phyloP scores from a whole-genome alignment of 1,139 yeast genomes.

The Zygotorulaspora mrakii region DNA sequence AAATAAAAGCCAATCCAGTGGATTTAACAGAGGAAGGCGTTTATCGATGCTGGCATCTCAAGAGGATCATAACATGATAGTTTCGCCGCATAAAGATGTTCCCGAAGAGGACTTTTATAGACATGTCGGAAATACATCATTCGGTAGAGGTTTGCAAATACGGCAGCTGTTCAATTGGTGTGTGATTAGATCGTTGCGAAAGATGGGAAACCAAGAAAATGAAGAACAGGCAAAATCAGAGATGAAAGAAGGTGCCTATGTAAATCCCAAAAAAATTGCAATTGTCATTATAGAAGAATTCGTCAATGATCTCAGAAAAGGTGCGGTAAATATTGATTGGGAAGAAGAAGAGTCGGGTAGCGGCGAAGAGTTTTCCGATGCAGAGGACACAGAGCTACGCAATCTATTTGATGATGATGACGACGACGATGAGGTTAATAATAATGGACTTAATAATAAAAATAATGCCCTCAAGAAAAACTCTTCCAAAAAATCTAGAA shows the following conservation, averaged over 20 bases:
- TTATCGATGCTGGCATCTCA: constrained; percentile 14
- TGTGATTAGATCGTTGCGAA: constrained; percentile 27
- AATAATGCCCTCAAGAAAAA: constrained; percentile 6
- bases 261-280: constrained; percentile 27
- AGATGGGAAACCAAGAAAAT: constrained; percentile 15
- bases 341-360: constrained; percentile 24
- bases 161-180: constrained; percentile 36
- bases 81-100: constrained; percentile 35
- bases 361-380: constrained; percentile 14
- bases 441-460: too few relatives aligned
- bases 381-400: constrained; percentile 29
- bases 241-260: constrained; percentile 10
- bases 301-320: constrained; percentile 32
- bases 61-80: constrained; percentile 21
- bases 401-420: constrained; percentile 30
- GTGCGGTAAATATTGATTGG: constrained; percentile 31
- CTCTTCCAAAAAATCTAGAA: constrained; percentile 3
- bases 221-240: constrained; percentile 4
- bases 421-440: constrained; percentile 20
- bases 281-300: constrained; percentile 30
- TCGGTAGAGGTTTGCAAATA: constrained; percentile 30
- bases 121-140: constrained; percentile 32
- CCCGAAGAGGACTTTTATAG: constrained; percentile 35
- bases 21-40: constrained; percentile 23
- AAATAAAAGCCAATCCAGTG: constrained; percentile 25